phyloP scores from a whole-genome alignment of 2,329 filamentous ascomycete species.

The Sporothrix inflata region DNA sequence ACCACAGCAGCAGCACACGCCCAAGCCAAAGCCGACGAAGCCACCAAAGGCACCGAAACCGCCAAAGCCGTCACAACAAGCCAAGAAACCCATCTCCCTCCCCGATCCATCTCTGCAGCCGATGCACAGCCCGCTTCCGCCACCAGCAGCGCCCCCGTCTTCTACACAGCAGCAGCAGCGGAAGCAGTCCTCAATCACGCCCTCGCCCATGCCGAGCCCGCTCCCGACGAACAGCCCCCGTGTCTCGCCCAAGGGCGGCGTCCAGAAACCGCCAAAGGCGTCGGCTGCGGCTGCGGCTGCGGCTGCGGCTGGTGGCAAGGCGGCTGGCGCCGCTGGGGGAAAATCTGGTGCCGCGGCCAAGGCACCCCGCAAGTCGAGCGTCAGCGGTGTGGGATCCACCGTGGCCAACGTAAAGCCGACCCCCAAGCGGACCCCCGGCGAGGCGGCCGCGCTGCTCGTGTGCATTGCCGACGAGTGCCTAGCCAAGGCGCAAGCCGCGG shows the following conservation, averaged over 20 bases:
- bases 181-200: constrained; percentile 27
- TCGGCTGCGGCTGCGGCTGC: background rate
- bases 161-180: background rate
- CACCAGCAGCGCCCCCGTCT: background rate
- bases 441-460: constrained; percentile 64
- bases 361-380: constrained; percentile 34
- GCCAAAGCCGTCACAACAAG: constrained; percentile 28
- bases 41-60: constrained; percentile 29
- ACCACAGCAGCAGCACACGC: constrained; percentile 37
- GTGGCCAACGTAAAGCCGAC: constrained; percentile 39
- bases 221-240: constrained; percentile 31
- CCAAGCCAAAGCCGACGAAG: constrained; percentile 30
- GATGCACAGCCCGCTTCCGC: constrained; percentile 29
- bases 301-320: background rate
- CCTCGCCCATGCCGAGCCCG: constrained; percentile 30
- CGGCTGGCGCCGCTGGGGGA: background rate
- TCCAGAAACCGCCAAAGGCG: constrained; percentile 32
- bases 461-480: constrained; percentile 79
- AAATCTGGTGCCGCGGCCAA: background rate
- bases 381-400: constrained; percentile 34
- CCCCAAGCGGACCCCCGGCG: constrained; percentile 47
- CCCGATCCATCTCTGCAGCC: constrained; percentile 30
- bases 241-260: constrained; percentile 31
- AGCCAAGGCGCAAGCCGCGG: constrained; percentile 62
- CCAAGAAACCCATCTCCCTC: constrained; percentile 28